phyloP scores from a whole-genome alignment of 2,329 filamentous ascomycete species.

The Fusarium musae region DNA sequence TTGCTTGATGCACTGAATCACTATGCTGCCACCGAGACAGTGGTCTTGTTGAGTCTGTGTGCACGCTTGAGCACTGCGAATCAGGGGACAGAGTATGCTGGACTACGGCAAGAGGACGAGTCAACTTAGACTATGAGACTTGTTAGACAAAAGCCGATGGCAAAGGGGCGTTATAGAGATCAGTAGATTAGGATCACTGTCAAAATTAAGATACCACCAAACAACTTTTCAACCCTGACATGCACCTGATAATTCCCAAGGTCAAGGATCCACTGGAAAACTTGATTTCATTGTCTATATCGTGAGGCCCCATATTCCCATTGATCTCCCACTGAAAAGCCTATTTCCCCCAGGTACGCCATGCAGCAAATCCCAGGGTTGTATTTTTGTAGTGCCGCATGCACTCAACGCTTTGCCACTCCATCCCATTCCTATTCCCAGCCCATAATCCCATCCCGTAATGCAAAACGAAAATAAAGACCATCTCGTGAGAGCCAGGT shows the following conservation, averaged over 20 bases:
- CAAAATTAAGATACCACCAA: conserved; percentile 42
- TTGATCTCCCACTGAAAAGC: conserved; percentile 5
- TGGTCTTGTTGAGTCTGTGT: conserved; percentile 89
- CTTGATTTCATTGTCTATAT: conserved; percentile 30
- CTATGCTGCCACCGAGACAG: conserved; percentile 96
- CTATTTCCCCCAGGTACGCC: conserved; percentile 14
- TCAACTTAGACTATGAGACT: conserved; percentile 28
- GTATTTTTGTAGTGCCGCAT: conserved; percentile 38
- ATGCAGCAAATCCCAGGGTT: conserved; percentile 24
- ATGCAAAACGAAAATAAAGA: conserved; percentile 26
- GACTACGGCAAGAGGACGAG: conserved; percentile 69
- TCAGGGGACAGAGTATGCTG: conserved; percentile 75
- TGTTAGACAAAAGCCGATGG: neutral
- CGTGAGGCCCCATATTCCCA: neutral
- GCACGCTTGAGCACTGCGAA: conserved; percentile 84
- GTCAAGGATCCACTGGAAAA: neutral
- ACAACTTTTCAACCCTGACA: conserved; percentile 19
- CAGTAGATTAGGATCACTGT: conserved; percentile 30
- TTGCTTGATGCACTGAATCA: conserved; percentile 95
- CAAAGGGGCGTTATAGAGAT: conserved; percentile 37
- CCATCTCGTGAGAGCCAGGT: conserved; percentile 47
- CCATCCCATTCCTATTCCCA: conserved; percentile 14
- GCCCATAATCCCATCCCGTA: conserved; percentile 26
- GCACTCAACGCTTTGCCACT: conserved; percentile 33
- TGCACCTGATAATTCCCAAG: neutral